Evolutionary conservation across 2,329 filamentous ascomycete species (phyloP), one percentile per base, ranked within the genome.

Genomic region (Botryosphaeria dothidea): DNA sequence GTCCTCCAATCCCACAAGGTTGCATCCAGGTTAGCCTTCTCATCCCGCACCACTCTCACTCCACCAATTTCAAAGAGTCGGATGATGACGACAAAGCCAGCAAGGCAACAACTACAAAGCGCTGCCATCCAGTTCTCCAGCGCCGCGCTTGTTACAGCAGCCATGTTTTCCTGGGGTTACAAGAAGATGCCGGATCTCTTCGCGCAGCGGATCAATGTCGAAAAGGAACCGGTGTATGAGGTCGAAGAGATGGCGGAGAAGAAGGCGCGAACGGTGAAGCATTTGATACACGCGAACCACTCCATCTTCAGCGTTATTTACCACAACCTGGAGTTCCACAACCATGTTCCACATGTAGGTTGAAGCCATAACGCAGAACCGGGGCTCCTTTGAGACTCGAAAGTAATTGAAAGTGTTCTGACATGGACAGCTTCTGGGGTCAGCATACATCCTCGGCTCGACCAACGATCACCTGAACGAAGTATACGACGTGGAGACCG

Each of bases 251-350:
- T 87, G 57, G 85, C 88, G 7, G 92, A 96, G 74, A 94, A 92
- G 76, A 84, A 91, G 64, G 88, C 90, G 23, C 85, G 94, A 67
- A 92, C 92, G 19, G 83, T 99, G 67, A 97, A 96, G 80, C 93
- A 98, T 78, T 83, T 99, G 17, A 78, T 99, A 67, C 92, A 91
- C 76, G 90, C 93, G 60, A 98, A 98, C 76, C 95, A 99, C 80
- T 89, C 90, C 69, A 97, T 95, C 75, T 87, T 96, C 78, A 88
- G 92, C 31, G 89, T 98, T 69, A 80, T 97, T 62, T 95, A 91
- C 76, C 88, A 94, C 75, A 76, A 90, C 62, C 81, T 90, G 4
- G 82, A 85, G 67, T 95, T 89, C 71, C 88, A 95, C 80, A 98
- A 98, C 73, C 91, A 96, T 78, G 83, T 89, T 71, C 85, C 92